Conservation (phyloP, 257 asterid species). For the Plectranthus barbatus region DNA sequence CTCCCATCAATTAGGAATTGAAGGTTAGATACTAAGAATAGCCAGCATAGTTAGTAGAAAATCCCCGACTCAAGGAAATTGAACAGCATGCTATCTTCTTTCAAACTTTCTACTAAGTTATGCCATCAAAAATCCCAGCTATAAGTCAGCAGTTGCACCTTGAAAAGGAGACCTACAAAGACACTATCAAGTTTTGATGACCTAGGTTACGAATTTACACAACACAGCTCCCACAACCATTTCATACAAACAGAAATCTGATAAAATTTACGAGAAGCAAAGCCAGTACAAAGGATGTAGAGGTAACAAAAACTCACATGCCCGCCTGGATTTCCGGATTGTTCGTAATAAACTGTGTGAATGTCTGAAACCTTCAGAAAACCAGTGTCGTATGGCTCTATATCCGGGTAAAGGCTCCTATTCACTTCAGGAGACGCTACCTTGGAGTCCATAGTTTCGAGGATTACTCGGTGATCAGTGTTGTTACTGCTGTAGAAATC, state of each 20-base stretch:
- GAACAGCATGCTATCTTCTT: background rate
- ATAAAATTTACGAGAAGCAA: background rate
- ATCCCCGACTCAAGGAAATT: background rate
- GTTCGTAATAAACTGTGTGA: constrained; percentile 79
- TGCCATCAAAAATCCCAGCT: background rate
- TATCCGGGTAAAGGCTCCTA: constrained; percentile 54
- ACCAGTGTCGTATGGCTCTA: constrained; percentile 74
- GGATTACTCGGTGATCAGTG: constrained; percentile 22
- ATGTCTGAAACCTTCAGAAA: constrained; percentile 82
- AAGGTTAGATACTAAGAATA: background rate
- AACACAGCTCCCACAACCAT: background rate
- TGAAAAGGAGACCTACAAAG: background rate
- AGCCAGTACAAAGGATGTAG: background rate
- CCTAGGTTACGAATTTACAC: background rate
- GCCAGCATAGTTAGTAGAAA: background rate
- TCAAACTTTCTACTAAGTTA: background rate
- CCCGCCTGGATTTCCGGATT: constrained; percentile 93
- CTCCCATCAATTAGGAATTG: background rate
- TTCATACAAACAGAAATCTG: background rate
- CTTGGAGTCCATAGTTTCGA: constrained; percentile 43
- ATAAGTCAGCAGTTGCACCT: background rate
- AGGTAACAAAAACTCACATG: constrained; percentile 49
- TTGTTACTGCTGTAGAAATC: constrained; percentile 15
- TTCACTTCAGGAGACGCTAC: constrained; percentile 23
- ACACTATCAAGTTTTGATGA: background rate